Conservation (phyloP, 495 filamentous ascomycete genomes). For the Aspergillus affinis region DNA sequence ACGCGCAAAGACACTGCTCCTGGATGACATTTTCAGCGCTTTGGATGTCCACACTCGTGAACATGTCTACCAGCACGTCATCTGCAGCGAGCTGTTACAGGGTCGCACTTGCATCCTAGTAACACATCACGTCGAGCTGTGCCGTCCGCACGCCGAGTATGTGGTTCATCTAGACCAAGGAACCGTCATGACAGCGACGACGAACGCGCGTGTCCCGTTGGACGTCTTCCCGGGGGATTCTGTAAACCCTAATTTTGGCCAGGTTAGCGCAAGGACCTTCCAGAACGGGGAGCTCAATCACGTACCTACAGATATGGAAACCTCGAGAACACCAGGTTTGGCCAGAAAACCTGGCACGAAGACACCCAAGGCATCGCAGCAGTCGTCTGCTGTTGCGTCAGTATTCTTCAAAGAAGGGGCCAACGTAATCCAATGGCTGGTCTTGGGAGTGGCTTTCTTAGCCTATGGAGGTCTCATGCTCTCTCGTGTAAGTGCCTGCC, state of each 20-base stretch:
- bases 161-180: slow-evolving; percentile 77
- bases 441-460: neutral
- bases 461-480: slow-evolving; percentile 54
- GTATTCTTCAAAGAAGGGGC: neutral
- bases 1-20: slow-evolving; percentile 45
- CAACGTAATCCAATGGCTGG: neutral
- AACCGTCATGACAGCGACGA: slow-evolving; percentile 52
- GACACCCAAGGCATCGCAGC: no score
- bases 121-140: slow-evolving; percentile 73
- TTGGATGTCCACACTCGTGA: slow-evolving; percentile 53
- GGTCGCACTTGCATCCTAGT: slow-evolving; percentile 20
- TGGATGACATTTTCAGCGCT: slow-evolving; percentile 53
- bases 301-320: no score
- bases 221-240: no score
- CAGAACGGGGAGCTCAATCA: no score
- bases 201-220: slow-evolving; percentile 58
- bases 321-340: no score
- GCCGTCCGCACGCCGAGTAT: slow-evolving; percentile 66
- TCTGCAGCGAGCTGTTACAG: slow-evolving; percentile 12
- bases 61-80: slow-evolving; percentile 59
- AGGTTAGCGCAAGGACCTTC: no score
- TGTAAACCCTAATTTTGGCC: no score
- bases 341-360: no score
- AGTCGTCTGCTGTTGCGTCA: neutral
- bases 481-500: slow-evolving; percentile 38